These are phyloP conservation scores for Trametes versicolor DNA, from an alignment of 1,284 basidiomycete genomes.

Conservation along the genomic window DNA sequence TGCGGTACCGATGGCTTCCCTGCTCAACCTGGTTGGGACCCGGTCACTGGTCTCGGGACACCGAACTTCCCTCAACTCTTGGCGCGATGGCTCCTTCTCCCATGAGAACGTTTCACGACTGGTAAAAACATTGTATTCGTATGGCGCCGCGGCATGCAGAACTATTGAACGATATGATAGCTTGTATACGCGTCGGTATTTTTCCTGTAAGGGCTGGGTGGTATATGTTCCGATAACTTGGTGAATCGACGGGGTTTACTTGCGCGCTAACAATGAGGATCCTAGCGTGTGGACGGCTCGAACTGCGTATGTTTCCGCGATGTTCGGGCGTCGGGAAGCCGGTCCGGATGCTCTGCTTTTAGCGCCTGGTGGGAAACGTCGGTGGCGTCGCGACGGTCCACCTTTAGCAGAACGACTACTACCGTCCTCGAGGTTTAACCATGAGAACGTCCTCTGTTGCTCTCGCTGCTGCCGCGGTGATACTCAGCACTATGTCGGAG, in stretches of 20 bases:
- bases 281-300: not conserved
- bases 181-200: not conserved
- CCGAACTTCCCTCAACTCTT: conserved; percentile 40
- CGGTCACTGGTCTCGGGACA: conserved; percentile 52
- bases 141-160: not conserved
- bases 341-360: not conserved
- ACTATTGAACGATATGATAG: not conserved
- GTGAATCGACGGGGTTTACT: too few species aligned
- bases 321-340: not conserved
- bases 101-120: conserved; percentile 13
- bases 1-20: conserved; percentile 55
- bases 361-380: not conserved
- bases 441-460: conserved; percentile 9
- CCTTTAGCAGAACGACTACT: not conserved
- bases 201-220: too few species aligned
- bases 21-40: conserved; percentile 64
- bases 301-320: not conserved
- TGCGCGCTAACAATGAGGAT: too few species aligned
- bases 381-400: not conserved
- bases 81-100: conserved; percentile 25
- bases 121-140: not conserved
- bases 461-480: not conserved
- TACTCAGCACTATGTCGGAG: conserved; percentile 4
- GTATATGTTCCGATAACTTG: too few species aligned
- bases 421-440: not conserved